Conservation (phyloP, 192 early-diverging fungal genomes). For the Cladochytrium replicatum region DNA sequence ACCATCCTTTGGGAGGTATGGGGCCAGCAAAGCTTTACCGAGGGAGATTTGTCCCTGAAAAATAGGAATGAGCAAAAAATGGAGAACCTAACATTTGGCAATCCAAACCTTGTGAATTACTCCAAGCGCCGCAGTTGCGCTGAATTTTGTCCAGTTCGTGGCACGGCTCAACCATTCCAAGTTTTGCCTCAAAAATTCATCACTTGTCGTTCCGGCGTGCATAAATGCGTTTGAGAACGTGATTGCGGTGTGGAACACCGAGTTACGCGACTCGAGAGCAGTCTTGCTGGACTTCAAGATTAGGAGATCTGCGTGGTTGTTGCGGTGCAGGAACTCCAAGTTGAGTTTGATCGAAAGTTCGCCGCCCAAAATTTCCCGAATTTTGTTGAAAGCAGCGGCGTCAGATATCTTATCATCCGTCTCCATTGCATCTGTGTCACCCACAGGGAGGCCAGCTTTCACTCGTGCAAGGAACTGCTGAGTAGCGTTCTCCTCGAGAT, state of each 20-base stretch:
- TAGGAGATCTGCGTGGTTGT: constrained; percentile 92
- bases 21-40: constrained; percentile 69
- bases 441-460: constrained; percentile 38
- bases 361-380: constrained; percentile 78
- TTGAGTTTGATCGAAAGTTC: constrained; percentile 84
- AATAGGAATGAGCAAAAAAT: neutral
- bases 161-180: constrained; percentile 95
- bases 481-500: constrained; percentile 90
- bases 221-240: constrained; percentile 97
- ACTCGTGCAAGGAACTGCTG: constrained; percentile 93
- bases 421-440: constrained; percentile 36
- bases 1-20: constrained; percentile 90
- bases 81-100: neutral
- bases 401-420: constrained; percentile 34
- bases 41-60: constrained; percentile 76
- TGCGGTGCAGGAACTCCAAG: constrained; percentile 89
- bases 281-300: constrained; percentile 92
- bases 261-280: constrained; percentile 79
- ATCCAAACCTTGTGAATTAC: constrained; percentile 79
- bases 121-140: constrained; percentile 92
- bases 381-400: constrained; percentile 32
- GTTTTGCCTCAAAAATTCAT: constrained; percentile 94
- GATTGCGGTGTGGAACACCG: constrained; percentile 89
- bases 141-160: constrained; percentile 99
- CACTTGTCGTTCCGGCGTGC: constrained; percentile 96